Percentiles rank a stretch among this genome's conserved stretches.
phyloP scores from a whole-genome alignment of 768 basidiomycete genomes.

The Leccinellum albellum region DNA sequence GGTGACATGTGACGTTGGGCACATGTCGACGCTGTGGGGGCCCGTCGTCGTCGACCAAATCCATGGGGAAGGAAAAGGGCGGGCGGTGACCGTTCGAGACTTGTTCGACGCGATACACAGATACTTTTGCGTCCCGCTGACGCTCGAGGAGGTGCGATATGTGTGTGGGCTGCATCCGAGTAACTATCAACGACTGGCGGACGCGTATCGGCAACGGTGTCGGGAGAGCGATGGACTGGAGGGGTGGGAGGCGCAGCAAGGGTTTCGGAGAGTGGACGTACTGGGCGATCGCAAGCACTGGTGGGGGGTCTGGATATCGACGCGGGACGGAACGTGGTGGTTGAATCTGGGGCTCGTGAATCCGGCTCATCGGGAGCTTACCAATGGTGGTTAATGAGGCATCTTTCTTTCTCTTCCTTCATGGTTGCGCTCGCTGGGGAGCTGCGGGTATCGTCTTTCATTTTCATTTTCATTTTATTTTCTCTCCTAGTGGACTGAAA shows the following conservation, averaged over 20 bases:
- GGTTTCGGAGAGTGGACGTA: conserved; percentile 45
- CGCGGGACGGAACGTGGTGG: conserved; percentile 38
- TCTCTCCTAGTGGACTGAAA: neutral
- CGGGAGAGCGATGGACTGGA: conserved; percentile 38
- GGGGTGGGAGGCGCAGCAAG: conserved; percentile 31
- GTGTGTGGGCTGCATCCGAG: conserved; percentile 16
- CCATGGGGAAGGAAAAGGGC: neutral
- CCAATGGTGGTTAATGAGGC: neutral
- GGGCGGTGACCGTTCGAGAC: conserved; percentile 39
- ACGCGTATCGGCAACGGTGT: conserved; percentile 35
- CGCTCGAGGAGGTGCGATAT: conserved; percentile 25
- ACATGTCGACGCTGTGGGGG: conserved; percentile 41
- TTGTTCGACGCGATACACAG: conserved; percentile 46
- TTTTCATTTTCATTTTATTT: neutral
- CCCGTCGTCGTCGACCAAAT: conserved; percentile 40
- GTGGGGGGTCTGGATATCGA: conserved; percentile 37
- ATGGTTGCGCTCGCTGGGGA: neutral
- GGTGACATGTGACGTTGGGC: conserved; percentile 23
- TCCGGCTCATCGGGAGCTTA: conserved; percentile 7
- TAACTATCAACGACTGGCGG: conserved; percentile 13
- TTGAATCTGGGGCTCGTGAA: conserved; percentile 43
- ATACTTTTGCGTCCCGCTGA: conserved; percentile 46
- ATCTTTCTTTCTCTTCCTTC: neutral
- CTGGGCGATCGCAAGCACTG: conserved; percentile 45
- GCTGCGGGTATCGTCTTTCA: neutral